A percentile compares a stretch with the other conserved stretches of the same genome.
These are phyloP conservation scores for Umbelopsis vinacea DNA, from an alignment of 192 early-diverging fungal species.

Conservation along the genomic window DNA sequence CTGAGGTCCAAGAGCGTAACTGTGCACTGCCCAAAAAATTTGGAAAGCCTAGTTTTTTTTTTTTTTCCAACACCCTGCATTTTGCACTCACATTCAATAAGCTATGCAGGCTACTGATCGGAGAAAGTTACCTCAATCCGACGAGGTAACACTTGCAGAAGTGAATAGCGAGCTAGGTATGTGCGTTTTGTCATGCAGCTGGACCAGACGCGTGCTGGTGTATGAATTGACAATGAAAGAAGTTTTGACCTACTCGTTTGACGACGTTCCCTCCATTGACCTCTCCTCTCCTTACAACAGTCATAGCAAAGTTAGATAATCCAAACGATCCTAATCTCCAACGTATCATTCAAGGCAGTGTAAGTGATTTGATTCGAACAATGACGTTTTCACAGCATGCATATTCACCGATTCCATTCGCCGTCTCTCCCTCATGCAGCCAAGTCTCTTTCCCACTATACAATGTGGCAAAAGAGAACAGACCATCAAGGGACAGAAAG, in stretches of 20 bases:
- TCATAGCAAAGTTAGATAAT: not conserved
- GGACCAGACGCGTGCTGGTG: not conserved
- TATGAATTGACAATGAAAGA: not conserved
- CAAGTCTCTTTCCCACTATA: not conserved
- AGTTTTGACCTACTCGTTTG: not conserved
- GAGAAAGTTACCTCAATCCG: not conserved
- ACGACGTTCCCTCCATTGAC: not conserved
- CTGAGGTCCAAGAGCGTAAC: not conserved
- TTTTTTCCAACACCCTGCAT: not conserved
- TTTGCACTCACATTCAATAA: not conserved
- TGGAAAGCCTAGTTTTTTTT: not conserved
- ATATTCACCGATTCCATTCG: not conserved
- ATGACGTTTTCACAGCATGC: not conserved
- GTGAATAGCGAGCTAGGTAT: slow-evolving; percentile 15
- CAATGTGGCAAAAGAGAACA: slow-evolving; percentile 1
- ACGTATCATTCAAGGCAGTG: slow-evolving; percentile 13
- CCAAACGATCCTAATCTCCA: not conserved
- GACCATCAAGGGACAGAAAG: not conserved
- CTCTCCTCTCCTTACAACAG: not conserved
- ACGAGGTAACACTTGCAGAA: slow-evolving; percentile 13
- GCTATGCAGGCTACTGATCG: not conserved
- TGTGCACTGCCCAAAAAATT: not conserved
- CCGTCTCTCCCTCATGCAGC: not conserved
- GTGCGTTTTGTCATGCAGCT: not conserved
- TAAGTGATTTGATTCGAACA: not conserved